Percentiles rank a stretch among this genome's conserved stretches.
Evolutionary conservation across 2,329 filamentous ascomycete genomes (phyloP).

Genomic region (Neonectria neomacrospora): DNA sequence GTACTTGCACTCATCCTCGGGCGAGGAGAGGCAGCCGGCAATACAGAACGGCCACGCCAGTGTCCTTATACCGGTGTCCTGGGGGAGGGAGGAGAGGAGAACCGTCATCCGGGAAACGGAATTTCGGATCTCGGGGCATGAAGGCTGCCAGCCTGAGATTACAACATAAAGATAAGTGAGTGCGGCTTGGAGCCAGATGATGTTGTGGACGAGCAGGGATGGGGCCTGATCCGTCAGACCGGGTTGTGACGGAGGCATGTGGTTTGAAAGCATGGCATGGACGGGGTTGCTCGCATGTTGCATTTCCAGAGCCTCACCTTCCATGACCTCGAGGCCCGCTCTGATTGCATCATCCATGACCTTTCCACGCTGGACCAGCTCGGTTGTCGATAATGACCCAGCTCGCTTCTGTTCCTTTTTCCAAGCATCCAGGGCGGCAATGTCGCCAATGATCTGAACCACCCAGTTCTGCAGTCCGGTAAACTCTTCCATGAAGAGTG

Average conservation of each 20-base stretch:
- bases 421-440: slow-evolving; percentile 64
- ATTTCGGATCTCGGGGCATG: slow-evolving; percentile 53
- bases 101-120: slow-evolving; percentile 49
- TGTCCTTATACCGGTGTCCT: slow-evolving; percentile 48
- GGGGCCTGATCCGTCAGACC: slow-evolving; percentile 36
- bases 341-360: slow-evolving; percentile 54
- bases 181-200: slow-evolving; percentile 61
- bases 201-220: slow-evolving; percentile 45
- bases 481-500: slow-evolving; percentile 60
- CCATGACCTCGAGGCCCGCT: slow-evolving; percentile 46
- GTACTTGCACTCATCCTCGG: slow-evolving; percentile 56
- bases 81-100: slow-evolving; percentile 48
- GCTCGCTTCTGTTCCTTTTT: slow-evolving; percentile 59
- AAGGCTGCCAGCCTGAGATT: slow-evolving; percentile 62
- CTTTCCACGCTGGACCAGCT: slow-evolving; percentile 58
- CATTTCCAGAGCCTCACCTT: slow-evolving; percentile 31
- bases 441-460: slow-evolving; percentile 63
- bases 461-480: slow-evolving; percentile 69
- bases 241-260: slow-evolving; percentile 38
- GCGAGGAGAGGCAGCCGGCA: slow-evolving; percentile 54
- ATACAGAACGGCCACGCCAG: slow-evolving; percentile 56
- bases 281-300: slow-evolving; percentile 19
- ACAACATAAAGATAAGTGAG: slow-evolving; percentile 61
- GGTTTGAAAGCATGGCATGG: slow-evolving; percentile 35
- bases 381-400: slow-evolving; percentile 57